Conservation (phyloP, 2,329 filamentous ascomycete species). For the Cytospora piceicola region DNA sequence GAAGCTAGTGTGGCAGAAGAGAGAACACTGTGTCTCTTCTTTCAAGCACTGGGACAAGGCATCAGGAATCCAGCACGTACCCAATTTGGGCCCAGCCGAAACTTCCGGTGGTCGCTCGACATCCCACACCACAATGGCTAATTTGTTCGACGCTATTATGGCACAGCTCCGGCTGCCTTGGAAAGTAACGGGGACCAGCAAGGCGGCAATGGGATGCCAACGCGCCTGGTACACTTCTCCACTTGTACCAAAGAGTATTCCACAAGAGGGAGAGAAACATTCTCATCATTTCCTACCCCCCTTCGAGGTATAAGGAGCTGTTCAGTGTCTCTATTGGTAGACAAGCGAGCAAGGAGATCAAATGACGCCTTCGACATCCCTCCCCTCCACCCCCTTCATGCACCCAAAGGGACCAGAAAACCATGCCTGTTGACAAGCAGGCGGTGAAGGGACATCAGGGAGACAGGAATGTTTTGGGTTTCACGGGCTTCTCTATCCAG, state of each 20-base stretch:
- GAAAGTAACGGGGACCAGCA: background rate
- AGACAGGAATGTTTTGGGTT: background rate
- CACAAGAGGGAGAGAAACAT: background rate
- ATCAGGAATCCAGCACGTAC: background rate
- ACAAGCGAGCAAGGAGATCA: background rate
- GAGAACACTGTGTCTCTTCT: too few species aligned
- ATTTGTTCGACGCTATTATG: background rate
- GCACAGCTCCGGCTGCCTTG: background rate
- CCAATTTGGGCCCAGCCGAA: background rate
- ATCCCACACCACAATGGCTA: background rate
- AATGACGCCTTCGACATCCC: background rate
- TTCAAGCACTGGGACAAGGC: too few species aligned
- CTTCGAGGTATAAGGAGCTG: background rate
- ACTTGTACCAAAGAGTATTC: background rate
- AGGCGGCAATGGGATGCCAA: background rate
- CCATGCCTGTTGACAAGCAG: background rate
- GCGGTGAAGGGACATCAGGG: background rate
- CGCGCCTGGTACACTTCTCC: background rate
- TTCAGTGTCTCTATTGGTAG: background rate
- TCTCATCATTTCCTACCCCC: background rate
- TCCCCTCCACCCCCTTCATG: background rate
- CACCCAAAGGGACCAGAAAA: background rate
- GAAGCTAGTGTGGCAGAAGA: background rate
- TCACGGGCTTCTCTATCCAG: background rate
- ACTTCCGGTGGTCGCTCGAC: background rate